Percentiles rank a stretch among this genome's conserved stretches.
Evolutionary conservation across 2,329 filamentous ascomycete species (phyloP).

Genomic region (Cryoendolithus antarcticus): DNA sequence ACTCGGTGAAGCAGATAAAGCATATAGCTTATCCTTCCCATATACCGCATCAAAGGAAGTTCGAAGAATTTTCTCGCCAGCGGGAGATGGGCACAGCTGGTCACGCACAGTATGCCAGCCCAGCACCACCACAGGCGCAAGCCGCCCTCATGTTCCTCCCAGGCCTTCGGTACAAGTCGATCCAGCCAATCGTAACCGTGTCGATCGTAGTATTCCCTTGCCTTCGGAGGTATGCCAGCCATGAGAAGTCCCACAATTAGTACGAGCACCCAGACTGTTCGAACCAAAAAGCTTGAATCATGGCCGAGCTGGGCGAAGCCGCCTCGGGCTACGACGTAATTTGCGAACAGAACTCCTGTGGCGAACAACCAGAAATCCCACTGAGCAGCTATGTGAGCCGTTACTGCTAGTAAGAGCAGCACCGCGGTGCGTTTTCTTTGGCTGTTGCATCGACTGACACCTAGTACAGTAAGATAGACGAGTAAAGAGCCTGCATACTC

Average conservation of each 20-base stretch:
- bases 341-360: constrained; percentile 8
- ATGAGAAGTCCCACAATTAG: constrained; percentile 6
- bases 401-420: constrained; percentile 4
- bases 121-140: constrained; percentile 10
- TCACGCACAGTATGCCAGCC: constrained; percentile 11
- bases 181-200: constrained; percentile 9
- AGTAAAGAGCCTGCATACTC: constrained; percentile 9
- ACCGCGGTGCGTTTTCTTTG: constrained; percentile 5
- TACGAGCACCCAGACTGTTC: constrained; percentile 2
- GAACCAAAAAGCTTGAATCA: background rate
- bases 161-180: constrained; percentile 2
- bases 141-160: constrained; percentile 6
- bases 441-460: constrained; percentile 3
- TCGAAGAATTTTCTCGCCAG: constrained; percentile 7
- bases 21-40: constrained; percentile 13
- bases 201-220: constrained; percentile 3
- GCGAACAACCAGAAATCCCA: constrained; percentile 12
- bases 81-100: constrained; percentile 7
- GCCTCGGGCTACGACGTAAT: constrained; percentile 9
- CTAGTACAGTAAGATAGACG: constrained; percentile 8
- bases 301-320: constrained; percentile 8
- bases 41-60: constrained; percentile 6
- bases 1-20: constrained; percentile 13
- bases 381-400: constrained; percentile 6
- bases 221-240: constrained; percentile 5